Evolutionary conservation across 2,329 filamentous ascomycete species (phyloP), one percentile per base, ranked within the genome.

Genomic region (Coleophoma crateriformis): DNA sequence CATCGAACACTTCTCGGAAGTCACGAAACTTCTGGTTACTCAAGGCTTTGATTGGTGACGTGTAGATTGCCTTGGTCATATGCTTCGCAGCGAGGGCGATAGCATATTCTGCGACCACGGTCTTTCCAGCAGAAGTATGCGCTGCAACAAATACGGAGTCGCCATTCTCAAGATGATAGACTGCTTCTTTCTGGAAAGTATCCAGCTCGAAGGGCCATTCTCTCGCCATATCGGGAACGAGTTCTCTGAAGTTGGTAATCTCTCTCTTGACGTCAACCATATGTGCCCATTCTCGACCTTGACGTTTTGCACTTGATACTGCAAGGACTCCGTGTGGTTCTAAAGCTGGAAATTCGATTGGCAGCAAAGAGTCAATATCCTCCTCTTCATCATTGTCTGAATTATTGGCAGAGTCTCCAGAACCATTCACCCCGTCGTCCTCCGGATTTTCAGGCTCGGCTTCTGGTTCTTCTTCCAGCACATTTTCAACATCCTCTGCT

Each of bases 1-100:
- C 94, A 52, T 95, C 90, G 61, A 99, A 99, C 0, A 82, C 84
- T 49, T 84, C 79, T 50, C 90, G 82, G 66, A 99, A 99, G 66
- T 99, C 94, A 55, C 94, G 83, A 69, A 97, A 99, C 67, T 99
- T 99, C 65, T 99, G 94, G 65, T 99, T 99, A 70, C 94, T 97
- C 50, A 99, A 74, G 2, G 94, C 94, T 67, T 99, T 99, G 74
- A 99, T 99, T 0, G 94, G 94, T 0, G 94, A 97, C 0, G 94
- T 99, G 67, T 99, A 99, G 56, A 99, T 99, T 19, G 94, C 92
- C 67, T 99, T 99, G 8, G 94, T 99, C 92, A 97, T 97, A 66
- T 99, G 94, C 64, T 92, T 95, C n/a, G 90, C 86, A 32, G 94
- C 94, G 51, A 99, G 75, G 7, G 94, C 90, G 66, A 99, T 97